A percentile compares a stretch with the other conserved stretches of the same genome.
These are phyloP conservation scores for Acrasis kona DNA, from an alignment of 78 protist species.

Conservation along the genomic window DNA sequence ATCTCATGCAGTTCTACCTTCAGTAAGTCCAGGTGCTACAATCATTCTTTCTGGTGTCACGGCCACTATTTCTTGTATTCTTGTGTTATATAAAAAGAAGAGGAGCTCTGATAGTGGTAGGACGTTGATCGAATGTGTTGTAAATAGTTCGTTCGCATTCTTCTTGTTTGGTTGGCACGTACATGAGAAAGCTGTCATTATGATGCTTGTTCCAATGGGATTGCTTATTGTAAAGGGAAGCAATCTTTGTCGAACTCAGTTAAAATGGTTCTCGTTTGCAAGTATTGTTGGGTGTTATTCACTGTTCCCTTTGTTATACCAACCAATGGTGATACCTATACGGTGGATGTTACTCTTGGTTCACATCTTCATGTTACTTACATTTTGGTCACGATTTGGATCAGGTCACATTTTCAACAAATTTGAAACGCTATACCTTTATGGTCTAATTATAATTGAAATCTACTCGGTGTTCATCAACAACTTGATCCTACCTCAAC, in stretches of 20 bases:
- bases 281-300: neutral
- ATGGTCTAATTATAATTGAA: neutral
- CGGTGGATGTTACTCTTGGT: neutral
- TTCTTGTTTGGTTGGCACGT: slow-evolving; percentile 90
- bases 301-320: neutral
- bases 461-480: neutral
- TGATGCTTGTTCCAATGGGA: slow-evolving; percentile 41
- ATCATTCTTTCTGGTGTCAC: slow-evolving; percentile 8
- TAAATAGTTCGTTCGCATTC: slow-evolving; percentile 22
- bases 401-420: neutral
- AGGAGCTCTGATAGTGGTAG: too few species aligned
- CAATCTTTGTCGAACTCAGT: too few species aligned
- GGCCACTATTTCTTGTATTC: slow-evolving; percentile 4
- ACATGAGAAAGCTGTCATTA: slow-evolving; percentile 94
- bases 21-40: slow-evolving; percentile 37
- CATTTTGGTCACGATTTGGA: neutral
- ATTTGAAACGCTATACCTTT: neutral
- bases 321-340: neutral
- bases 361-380: neutral
- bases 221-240: slow-evolving; percentile 9
- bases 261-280: neutral
- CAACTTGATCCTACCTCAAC: neutral
- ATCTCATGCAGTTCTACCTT: slow-evolving; percentile 40
- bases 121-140: neutral
- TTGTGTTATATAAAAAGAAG: neutral